Evolutionary conservation across 73 alveolate genomes (phyloP).

Genomic region (Paramecium octaurelia): DNA sequence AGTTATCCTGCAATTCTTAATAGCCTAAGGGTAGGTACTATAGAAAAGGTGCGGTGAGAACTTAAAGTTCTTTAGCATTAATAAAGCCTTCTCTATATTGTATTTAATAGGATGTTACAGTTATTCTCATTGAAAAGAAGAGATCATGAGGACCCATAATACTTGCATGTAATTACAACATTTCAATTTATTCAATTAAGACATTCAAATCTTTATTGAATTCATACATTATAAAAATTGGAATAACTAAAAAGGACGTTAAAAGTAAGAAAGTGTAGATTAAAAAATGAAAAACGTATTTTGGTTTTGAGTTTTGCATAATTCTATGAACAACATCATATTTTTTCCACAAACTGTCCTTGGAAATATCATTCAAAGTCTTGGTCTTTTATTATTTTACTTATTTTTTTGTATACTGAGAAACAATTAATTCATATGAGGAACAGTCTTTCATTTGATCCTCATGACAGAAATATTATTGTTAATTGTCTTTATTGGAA

Average conservation of each 20-base stretch:
- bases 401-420: neutral
- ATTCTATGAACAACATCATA: neutral
- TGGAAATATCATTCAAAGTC: neutral
- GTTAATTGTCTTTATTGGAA: neutral
- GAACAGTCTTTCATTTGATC: neutral
- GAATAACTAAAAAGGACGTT: neutral
- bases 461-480: neutral
- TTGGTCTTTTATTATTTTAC: neutral
- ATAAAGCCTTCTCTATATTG: neutral
- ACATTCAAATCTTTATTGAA: neutral
- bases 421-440: neutral
- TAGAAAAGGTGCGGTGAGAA: neutral
- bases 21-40: neutral
- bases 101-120: neutral
- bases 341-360: neutral
- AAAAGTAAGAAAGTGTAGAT: neutral
- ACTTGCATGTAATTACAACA: neutral
- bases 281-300: neutral
- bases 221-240: neutral
- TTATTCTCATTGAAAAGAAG: conserved; percentile 1
- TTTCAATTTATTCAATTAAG: neutral
- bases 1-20: neutral
- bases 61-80: neutral
- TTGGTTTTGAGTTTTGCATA: neutral
- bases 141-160: conserved; percentile 45